Base-by-base conservation (phyloP, 1,284 basidiomycete species). In the Ganoderma lingzhi region DNA sequence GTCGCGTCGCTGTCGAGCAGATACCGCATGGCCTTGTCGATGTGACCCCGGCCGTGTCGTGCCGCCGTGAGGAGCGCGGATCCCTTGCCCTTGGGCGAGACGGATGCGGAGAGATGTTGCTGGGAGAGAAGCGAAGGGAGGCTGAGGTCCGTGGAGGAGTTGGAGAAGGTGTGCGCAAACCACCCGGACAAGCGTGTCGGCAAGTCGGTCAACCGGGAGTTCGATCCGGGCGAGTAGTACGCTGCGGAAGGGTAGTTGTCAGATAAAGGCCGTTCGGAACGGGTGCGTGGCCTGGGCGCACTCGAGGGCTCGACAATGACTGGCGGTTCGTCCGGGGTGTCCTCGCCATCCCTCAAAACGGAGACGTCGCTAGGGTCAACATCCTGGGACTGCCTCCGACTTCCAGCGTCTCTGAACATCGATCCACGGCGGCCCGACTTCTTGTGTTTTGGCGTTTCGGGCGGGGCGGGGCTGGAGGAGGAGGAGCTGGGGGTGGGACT, bases 1-100 rank as follows among this genome's bases (percentile, higher is more conserved):
- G 86, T 88, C 15, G 92, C 87, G 80, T 97, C 95, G 73, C 88
- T 90, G 81, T 97, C 95, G 69, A 96, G 85, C 8, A 97, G 82
- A 80, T 95, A 94, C 35, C 95, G 86, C 83, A 96, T 88, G 3
- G 91, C 92, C 79, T 91, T 93, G 83, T 92, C 91, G 66, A 93
- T 80, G 70, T 92, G 90, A 35, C 90, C 90, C 74, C 90, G 92
- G 63, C 92, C 89, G 76, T 92, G 88, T 74, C 89, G 89, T 1
- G 91, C 91, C 0, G 88, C 90, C 15, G 88, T 86, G 67, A 90
- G 81, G 12, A 91, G 82, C 0, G 89, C 84, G 39, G 86, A 84
- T 4, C 83, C 74, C 77, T 85, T 86, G 66, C 79, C 75, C 74
- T 84, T 86, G 45, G 87, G 86, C 0, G 86, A 85, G 2, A 77